Evolutionary conservation across 1,139 yeast genomes (phyloP).

Genomic region (Debaryomycetaceae sp.): DNA sequence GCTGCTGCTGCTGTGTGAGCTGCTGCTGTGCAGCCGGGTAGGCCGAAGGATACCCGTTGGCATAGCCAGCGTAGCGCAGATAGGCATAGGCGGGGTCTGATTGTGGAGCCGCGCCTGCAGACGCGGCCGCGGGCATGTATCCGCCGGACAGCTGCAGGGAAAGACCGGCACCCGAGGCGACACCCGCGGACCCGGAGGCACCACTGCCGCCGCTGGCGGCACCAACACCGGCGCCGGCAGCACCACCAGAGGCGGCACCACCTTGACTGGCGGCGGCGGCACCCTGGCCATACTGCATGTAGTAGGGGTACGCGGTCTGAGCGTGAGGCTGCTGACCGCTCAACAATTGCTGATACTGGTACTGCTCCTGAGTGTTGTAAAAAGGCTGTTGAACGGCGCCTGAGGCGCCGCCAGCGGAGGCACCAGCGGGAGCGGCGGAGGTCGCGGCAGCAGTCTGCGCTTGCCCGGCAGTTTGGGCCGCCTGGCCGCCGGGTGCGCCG

Average conservation of each 20-base stretch:
- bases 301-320: conserved; percentile 10
- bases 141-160: too few relatives aligned
- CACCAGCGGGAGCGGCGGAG: conserved; percentile 1
- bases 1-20: conserved; percentile 6
- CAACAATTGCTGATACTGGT: conserved; percentile 9
- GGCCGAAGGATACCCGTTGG: conserved; percentile 4
- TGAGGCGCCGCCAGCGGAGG: conserved; percentile 3
- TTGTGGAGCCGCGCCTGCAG: not conserved
- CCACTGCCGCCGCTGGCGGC: conserved; percentile 3
- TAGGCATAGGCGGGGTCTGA: conserved; percentile 5
- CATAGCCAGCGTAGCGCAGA: conserved; percentile 5
- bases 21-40: conserved; percentile 5
- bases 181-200: conserved; percentile 1
- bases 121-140: too few relatives aligned
- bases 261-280: conserved; percentile 8
- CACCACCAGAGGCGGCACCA: conserved; percentile 6
- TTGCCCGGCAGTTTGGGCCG: too few relatives aligned
- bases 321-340: conserved; percentile 5
- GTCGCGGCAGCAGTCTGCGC: conserved; percentile 5
- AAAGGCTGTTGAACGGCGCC: conserved; percentile 3
- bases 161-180: too few relatives aligned
- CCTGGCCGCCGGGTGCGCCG: conserved; percentile 3
- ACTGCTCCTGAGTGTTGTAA: conserved; percentile 9
- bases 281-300: conserved; percentile 11
- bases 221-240: conserved; percentile 5